Base-by-base conservation (phyloP, 2,329 filamentous ascomycete genomes). In the Lecanosticta acicola region DNA sequence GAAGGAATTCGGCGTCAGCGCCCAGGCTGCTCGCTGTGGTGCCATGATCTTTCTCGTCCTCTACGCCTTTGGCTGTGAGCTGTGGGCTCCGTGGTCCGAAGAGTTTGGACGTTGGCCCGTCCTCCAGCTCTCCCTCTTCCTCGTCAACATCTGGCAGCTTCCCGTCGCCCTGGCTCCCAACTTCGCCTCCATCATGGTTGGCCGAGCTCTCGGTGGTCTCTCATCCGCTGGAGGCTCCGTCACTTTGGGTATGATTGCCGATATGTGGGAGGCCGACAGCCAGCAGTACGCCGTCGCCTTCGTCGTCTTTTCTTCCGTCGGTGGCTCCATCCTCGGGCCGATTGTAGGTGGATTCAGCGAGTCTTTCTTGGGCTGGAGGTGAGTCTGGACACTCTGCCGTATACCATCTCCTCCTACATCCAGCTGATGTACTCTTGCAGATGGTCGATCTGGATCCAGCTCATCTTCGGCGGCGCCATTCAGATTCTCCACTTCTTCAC, bases 371-470 rank as follows among this genome's bases (percentile, higher is more conserved):
- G 60, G 78, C 16, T 93, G 87, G 87, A 75, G 51, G 48, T 61
- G 24, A 47, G 58, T 49, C n/a, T 32, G 14, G 17, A n/a, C 14
- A 42, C 37, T 8, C n/a, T 32, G 8, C 26, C 26, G n/a, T 32
- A 32, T 32, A n/a, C n/a, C n/a, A n/a, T n/a, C n/a, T n/a, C n/a
- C n/a, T 32, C 8, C 26, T 32, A 8, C 8, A 24, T 18, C 11
- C 10, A 5, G 17, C 48, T 41, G 34, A 50, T 17, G n/a, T 24
- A 14, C 7, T 41, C 20, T 41, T 20, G n/a, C 39, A 61, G 78
- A 58, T 90, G 84, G 85, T 80, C 74, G 43, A 90, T 93, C 63
- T 94, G 87, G 87, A 86, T 93, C 50, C 87, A 94, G 68, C 78
- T 93, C 55, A 89, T 91, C 58, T 82, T 93, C 43, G 86, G 87